A percentile compares a stretch with the other conserved stretches of the same genome.
Evolutionary conservation across 2,329 filamentous ascomycete genomes (phyloP).

Genomic region (Pestalotiopsis sp.): DNA sequence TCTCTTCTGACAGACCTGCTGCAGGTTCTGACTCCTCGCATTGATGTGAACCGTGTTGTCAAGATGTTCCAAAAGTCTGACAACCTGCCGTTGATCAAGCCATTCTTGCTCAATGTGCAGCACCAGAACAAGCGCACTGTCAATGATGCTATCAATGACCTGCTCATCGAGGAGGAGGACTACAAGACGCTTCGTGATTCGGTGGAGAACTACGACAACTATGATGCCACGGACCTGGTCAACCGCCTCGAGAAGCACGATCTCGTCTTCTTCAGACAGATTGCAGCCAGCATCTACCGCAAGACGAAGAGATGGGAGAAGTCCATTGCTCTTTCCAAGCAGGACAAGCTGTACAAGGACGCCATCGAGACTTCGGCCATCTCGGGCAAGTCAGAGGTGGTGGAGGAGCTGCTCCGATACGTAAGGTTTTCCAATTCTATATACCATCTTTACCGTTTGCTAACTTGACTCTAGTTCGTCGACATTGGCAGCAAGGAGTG

Average conservation of each 20-base stretch:
- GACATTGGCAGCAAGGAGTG: constrained; percentile 99
- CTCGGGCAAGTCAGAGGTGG: constrained; percentile 86
- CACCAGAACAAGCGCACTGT: constrained; percentile 97
- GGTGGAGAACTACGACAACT: constrained; percentile 98
- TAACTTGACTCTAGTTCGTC: constrained; percentile 73
- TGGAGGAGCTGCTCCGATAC: constrained; percentile 94
- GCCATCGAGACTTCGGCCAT: constrained; percentile 97
- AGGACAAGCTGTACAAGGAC: constrained; percentile 99
- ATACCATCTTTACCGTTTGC: constrained; percentile 18
- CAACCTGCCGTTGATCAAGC: constrained; percentile 97
- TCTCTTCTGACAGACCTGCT: constrained; percentile 94
- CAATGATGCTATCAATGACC: constrained; percentile 96
- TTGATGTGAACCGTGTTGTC: constrained; percentile 98
- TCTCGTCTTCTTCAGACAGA: constrained; percentile 98
- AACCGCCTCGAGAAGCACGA: constrained; percentile 96
- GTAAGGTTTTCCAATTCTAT: constrained; percentile 63
- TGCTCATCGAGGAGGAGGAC: constrained; percentile 98
- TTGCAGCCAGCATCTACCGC: constrained; percentile 96
- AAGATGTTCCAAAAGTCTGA: constrained; percentile 99
- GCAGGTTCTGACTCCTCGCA: constrained; percentile 86
- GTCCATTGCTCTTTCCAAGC: constrained; percentile 95
- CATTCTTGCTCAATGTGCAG: constrained; percentile 96
- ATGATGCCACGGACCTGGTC: constrained; percentile 91
- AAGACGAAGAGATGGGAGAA: constrained; percentile 99
- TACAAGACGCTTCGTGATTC: constrained; percentile 98